Evolutionary conservation across 1,284 basidiomycete species (phyloP), one percentile per base, ranked within the genome.

Genomic region (Lentinula novae-zelandiae): DNA sequence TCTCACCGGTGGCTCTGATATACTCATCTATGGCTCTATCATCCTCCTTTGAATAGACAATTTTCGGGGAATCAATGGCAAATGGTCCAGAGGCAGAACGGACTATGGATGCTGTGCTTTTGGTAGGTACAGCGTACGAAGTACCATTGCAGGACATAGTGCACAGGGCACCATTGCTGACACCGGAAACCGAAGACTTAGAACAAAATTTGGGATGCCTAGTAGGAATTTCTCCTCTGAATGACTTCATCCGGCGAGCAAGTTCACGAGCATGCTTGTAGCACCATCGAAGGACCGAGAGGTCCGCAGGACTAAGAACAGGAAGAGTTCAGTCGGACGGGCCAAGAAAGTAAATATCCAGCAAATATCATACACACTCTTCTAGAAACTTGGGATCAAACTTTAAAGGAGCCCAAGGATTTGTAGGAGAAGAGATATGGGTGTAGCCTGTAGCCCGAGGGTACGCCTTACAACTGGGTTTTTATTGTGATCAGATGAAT

Each of bases 211-310:
- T 59, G 0, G 87, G 86, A 65, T 87, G 82, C 9, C 65, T 65
- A 1, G 66, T 60, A 1, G 67, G 56, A 1, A 77, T 69, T 63
- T 87, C 86, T 5, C 86, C 87, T 1, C 81, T 76, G 68, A 79
- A 89, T 20, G 71, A 70, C 0, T 76, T 72, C 79, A 87, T 80
- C 2, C 86, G 82, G 20, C 87, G 78, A 2, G 76, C 78, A 44
- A 83, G 68, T 69, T 89, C 87, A 22, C 84, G 74, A 20, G 71
- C 63, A 64, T 76, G 77, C 67, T 89, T 90, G 69, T 87, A 89
- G 0, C 67, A 72, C 78, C 83, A 85, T 55, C 79, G 72, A 62
- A 85, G 67, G 12, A 81, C 71, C 1, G 74, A 76, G 2, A 89
- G 44, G 67, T 89, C 87, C 3, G 78, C 81, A 15, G 75, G 67